Conservation (phyloP, 345 rosid species). For the Moringa oleifera region DNA sequence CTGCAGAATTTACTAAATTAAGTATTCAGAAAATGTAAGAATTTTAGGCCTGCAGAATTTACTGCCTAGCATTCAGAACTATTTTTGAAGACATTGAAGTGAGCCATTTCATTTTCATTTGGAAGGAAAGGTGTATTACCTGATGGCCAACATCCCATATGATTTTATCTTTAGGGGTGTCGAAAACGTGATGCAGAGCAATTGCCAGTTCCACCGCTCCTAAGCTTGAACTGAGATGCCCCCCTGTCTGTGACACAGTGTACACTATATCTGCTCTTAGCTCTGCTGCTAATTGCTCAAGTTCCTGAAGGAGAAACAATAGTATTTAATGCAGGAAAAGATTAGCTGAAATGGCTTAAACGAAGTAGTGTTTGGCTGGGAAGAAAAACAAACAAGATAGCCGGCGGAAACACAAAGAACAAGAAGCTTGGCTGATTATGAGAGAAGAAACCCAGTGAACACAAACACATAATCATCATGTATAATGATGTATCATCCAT, state of each 20-base stretch:
- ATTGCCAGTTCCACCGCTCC: slow-evolving; percentile 64
- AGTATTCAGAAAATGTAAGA: no score
- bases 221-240: slow-evolving; percentile 63
- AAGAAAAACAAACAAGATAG: background rate
- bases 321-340: no score
- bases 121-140: slow-evolving; percentile 22
- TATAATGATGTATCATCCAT: no score
- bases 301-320: slow-evolving; percentile 34
- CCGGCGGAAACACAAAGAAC: background rate
- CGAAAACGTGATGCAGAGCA: slow-evolving; percentile 61
- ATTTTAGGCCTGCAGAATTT: no score
- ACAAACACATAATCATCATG: background rate
- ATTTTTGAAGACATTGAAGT: background rate
- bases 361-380: background rate
- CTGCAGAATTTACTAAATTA: slow-evolving; percentile 38
- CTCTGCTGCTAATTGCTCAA: slow-evolving; percentile 63
- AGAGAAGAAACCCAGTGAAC: background rate
- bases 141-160: slow-evolving; percentile 87
- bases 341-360: background rate
- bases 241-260: slow-evolving; percentile 52
- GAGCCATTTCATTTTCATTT: background rate
- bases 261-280: slow-evolving; percentile 54
- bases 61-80: no score
- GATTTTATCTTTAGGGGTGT: slow-evolving; percentile 62
- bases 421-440: background rate